phyloP scores from a whole-genome alignment of 805 yeast genomes.

The Cyberlindnera xylosilytica region DNA sequence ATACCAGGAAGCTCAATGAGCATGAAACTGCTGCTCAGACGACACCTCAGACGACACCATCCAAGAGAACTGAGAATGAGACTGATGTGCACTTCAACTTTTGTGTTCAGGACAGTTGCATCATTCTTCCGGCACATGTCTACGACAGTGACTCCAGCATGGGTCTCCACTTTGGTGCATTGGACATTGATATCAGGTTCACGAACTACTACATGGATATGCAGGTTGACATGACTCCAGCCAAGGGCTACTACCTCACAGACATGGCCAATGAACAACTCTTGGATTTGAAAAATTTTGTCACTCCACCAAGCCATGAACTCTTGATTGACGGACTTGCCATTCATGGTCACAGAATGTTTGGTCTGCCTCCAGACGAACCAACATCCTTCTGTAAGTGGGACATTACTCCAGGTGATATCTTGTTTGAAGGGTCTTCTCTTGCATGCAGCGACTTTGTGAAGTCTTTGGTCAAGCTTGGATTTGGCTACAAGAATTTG shows the following conservation, averaged over 20 bases:
- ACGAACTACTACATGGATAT: conserved; percentile 92
- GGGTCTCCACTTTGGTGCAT: conserved; percentile 56
- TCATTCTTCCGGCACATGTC: conserved; percentile 69
- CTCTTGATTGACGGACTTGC: conserved; percentile 55
- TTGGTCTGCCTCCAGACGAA: conserved; percentile 86
- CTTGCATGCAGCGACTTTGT: conserved; percentile 41
- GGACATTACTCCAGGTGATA: conserved; percentile 71
- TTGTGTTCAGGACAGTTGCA: conserved; percentile 63
- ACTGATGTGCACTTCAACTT: conserved; percentile 73
- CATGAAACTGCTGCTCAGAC: background rate
- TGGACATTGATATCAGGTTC: conserved; percentile 80
- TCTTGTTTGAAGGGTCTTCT: conserved; percentile 50
- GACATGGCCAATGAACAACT: conserved; percentile 11
- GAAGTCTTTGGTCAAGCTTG: conserved; percentile 45
- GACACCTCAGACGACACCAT: conserved; percentile 11
- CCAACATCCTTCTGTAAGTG: conserved; percentile 89
- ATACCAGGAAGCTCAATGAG: conserved; percentile 35
- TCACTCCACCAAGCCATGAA: conserved; percentile 28
- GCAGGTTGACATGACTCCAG: conserved; percentile 68
- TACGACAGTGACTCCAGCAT: conserved; percentile 63
- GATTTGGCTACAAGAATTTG: conserved; percentile 62
- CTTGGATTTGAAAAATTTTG: conserved; percentile 14
- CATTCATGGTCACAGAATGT: conserved; percentile 87
- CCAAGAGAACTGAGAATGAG: conserved; percentile 61
- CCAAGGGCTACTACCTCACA: conserved; percentile 34